Conservation (phyloP, 2,329 filamentous ascomycete genomes). For the Diaporthe citri region DNA sequence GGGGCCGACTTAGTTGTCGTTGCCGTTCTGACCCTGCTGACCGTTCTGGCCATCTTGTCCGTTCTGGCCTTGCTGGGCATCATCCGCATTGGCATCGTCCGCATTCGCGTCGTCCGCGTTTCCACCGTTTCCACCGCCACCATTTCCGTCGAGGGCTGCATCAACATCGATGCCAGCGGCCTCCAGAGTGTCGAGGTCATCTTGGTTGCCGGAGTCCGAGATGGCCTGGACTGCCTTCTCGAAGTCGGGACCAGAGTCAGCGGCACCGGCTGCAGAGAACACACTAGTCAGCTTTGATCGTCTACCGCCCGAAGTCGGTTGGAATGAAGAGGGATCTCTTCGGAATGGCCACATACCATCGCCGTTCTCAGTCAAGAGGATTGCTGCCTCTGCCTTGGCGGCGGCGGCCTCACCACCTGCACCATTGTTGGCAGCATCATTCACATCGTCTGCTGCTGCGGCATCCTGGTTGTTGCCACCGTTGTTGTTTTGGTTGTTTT, state of each 20-base stretch:
- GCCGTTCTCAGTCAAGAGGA: slow-evolving; percentile 34
- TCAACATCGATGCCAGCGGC: slow-evolving; percentile 33
- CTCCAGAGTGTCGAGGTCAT: slow-evolving; percentile 17
- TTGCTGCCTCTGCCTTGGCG: slow-evolving; percentile 33
- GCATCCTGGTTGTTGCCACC: neutral
- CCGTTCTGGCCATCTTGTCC: neutral
- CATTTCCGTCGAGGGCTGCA: neutral
- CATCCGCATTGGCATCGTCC: neutral
- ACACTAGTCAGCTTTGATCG: neutral
- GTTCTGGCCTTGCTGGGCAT: neutral
- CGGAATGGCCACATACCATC: slow-evolving; percentile 22
- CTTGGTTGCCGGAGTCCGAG: slow-evolving; percentile 24
- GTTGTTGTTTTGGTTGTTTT: slow-evolving; percentile 2
- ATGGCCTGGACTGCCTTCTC: slow-evolving; percentile 31
- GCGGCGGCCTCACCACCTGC: slow-evolving; percentile 26
- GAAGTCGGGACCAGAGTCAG: slow-evolving; percentile 22
- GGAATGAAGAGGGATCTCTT: neutral
- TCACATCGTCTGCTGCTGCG: slow-evolving; percentile 7
- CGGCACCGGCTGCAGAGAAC: slow-evolving; percentile 23
- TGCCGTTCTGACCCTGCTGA: neutral
- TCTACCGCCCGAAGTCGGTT: no score
- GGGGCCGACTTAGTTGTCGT: neutral
- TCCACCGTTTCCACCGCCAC: neutral
- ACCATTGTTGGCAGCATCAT: slow-evolving; percentile 32
- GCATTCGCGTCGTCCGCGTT: neutral